Base-by-base conservation (phyloP, 2,329 filamentous ascomycete genomes). In the Fusarium musae region DNA sequence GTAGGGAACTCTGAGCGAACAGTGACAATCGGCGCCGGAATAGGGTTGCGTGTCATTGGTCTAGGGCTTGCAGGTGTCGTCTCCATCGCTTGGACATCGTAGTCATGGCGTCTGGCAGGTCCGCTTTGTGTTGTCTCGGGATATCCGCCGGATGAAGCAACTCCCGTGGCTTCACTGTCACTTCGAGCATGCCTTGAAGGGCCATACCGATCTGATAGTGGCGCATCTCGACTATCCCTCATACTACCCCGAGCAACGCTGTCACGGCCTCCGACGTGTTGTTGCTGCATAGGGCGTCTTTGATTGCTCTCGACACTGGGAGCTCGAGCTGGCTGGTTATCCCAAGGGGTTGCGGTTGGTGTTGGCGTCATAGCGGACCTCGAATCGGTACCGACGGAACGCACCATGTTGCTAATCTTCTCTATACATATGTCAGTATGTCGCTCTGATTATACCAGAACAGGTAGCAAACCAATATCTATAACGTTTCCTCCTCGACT, bases 1-100 rank as follows among this genome's bases (percentile, higher is more conserved):
- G 96, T 98, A 1, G 96, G 96, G 79, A 98, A 99, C 82, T 99
- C 96, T 80, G 96, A 98, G 66, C 96, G 93, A 53, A 99, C 93
- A 1, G 94, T 97, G n/a, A 99, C 95, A 1, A 90, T 93, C 1
- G 96, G 96, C 10, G 95, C 86, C 2, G 96, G 95, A 66, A 98
- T 98, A 1, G 95, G 94, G 76, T 97, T 97, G 77, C 92, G 93
- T 15, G 91, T 88, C 26, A 92, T 88, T 10, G 87, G 84, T 42
- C 93, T 91, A 10, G 94, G 93, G 82, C 91, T 95, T 72, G 90
- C 89, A 23, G 97, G 87, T 39, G 91, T 93, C 0, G 93, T 94
- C 82, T 98, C 96, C 94, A 98, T 97, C 7, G 95, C 95, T 81
- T 98, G 96, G 21, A 97, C 90, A 79, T 98, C 96, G 79, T 97